phyloP scores from a whole-genome alignment of 2,329 filamentous ascomycete species.

The Colletotrichum coccodes region DNA sequence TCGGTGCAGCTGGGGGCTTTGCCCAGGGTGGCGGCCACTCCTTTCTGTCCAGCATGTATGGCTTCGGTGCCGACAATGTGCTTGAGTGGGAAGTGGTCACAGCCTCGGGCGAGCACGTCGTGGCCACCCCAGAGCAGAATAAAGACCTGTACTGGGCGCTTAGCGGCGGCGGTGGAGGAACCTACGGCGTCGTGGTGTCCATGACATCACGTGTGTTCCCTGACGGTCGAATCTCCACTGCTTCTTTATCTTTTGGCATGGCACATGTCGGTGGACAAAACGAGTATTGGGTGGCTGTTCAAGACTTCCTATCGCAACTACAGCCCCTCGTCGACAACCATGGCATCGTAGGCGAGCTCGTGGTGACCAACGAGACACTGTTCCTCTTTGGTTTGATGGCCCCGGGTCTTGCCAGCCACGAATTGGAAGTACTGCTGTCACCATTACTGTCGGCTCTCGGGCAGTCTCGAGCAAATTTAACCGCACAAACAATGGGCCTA shows the following conservation, averaged over 20 bases:
- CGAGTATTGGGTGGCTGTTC: neutral
- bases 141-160: conserved; percentile 66
- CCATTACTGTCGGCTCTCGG: too few relatives aligned
- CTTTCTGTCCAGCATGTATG: conserved; percentile 53
- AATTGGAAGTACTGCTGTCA: too few relatives aligned
- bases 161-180: conserved; percentile 60
- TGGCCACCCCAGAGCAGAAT: conserved; percentile 52
- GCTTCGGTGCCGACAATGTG: conserved; percentile 63
- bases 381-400: too few relatives aligned
- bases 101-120: conserved; percentile 48
- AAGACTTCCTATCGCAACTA: too few relatives aligned
- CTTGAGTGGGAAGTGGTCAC: conserved; percentile 60
- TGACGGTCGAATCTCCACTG: conserved; percentile 37
- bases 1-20: conserved; percentile 64
- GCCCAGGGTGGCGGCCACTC: conserved; percentile 64
- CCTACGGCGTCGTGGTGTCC: conserved; percentile 61
- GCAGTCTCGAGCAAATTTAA: too few relatives aligned
- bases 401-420: too few relatives aligned
- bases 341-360: too few relatives aligned
- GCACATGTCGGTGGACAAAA: neutral
- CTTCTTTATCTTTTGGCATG: conserved; percentile 37
- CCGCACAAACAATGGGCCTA: too few relatives aligned
- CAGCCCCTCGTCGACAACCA: too few relatives aligned
- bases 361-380: too few relatives aligned
- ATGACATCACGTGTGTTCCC: conserved; percentile 48